These are phyloP conservation scores for Albatrellus ellisii DNA, from an alignment of 768 basidiomycete genomes.

Conservation along the genomic window DNA sequence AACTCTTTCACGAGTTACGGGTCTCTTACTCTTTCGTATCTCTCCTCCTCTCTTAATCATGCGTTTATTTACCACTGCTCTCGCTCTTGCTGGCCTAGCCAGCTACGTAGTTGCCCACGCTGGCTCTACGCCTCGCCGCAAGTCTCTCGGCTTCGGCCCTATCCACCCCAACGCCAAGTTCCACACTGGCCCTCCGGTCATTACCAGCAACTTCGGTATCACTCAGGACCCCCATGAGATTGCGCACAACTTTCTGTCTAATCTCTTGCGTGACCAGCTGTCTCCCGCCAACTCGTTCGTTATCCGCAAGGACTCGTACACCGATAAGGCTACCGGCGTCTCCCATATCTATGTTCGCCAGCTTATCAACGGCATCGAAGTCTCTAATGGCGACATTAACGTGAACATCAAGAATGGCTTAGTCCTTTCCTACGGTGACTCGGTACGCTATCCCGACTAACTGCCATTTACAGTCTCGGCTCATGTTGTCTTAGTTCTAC, in stretches of 20 bases:
- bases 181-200: conserved; percentile 31
- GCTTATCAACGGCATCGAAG: conserved; percentile 73
- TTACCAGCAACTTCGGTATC: conserved; percentile 10
- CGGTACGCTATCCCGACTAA: conserved; percentile 31
- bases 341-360: conserved; percentile 86
- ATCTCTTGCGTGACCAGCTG: conserved; percentile 30
- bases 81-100: conserved; percentile 14
- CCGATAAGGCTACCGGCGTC: conserved; percentile 73
- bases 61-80: conserved; percentile 7
- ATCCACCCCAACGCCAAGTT: conserved; percentile 61
- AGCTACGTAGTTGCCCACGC: conserved; percentile 8
- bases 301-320: conserved; percentile 77
- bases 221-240: conserved; percentile 41
- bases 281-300: conserved; percentile 29
- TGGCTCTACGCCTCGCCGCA: conserved; percentile 35
- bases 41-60: conserved; percentile 2
- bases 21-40: neutral
- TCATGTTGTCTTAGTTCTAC: conserved; percentile 47
- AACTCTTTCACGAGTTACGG: conserved; percentile 7
- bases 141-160: conserved; percentile 87
- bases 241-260: conserved; percentile 47
- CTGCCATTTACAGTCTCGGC: conserved; percentile 1
- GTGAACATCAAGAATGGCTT: conserved; percentile 79
- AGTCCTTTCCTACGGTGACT: conserved; percentile 80
- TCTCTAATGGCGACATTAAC: conserved; percentile 86